Conservation (phyloP, 192 early-diverging fungal genomes). For the Coemansia sp. region DNA sequence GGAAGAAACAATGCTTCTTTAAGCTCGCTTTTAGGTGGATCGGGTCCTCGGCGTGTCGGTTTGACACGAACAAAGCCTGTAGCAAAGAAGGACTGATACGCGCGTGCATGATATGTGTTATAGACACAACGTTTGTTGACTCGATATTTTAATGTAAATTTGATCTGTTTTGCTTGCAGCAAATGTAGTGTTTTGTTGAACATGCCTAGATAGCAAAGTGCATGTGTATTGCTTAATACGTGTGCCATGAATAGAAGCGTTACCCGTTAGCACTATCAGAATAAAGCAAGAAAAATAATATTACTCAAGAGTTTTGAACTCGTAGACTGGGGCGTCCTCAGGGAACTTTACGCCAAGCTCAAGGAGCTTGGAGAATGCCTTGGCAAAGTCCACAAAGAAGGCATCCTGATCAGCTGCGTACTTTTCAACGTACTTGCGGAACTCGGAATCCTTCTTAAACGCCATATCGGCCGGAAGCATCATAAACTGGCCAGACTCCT, state of each 20-base stretch:
- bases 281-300: neutral
- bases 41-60: constrained; percentile 31
- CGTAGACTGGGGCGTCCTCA: constrained; percentile 62
- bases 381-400: constrained; percentile 91
- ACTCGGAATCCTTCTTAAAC: constrained; percentile 62
- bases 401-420: constrained; percentile 83
- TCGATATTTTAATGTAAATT: neutral
- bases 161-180: neutral
- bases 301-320: constrained; percentile 59
- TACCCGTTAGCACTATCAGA: too few relatives aligned
- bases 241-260: too few relatives aligned
- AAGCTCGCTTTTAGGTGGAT: constrained; percentile 26
- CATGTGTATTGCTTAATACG: neutral
- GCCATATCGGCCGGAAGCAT: constrained; percentile 74
- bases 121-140: too few relatives aligned
- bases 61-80: constrained; percentile 18
- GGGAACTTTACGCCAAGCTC: constrained; percentile 81
- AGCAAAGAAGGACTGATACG: constrained; percentile 10
- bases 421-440: constrained; percentile 72
- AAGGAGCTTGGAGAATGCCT: constrained; percentile 78
- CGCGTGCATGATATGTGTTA: too few relatives aligned
- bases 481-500: constrained; percentile 62
- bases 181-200: too few relatives aligned
- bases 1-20: constrained; percentile 15
- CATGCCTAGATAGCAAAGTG: too few relatives aligned